Conservation (phyloP, 768 basidiomycete species). For the Tylopilus intermedius region DNA sequence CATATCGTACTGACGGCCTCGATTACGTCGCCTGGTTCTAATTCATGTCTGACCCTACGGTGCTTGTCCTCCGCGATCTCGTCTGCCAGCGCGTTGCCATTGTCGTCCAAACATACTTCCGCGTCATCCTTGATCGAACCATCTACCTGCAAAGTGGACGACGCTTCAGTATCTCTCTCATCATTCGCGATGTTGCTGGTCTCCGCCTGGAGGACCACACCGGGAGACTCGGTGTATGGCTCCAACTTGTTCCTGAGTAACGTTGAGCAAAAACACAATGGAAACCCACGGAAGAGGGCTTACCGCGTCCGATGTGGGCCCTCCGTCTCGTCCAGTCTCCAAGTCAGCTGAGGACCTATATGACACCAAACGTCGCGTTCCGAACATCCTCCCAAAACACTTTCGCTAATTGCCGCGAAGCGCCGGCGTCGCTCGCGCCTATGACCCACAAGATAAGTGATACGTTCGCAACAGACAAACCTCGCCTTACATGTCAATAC, state of each 20-base stretch:
- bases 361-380: constrained; percentile 85
- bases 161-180: constrained; percentile 37
- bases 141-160: constrained; percentile 39
- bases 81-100: constrained; percentile 52
- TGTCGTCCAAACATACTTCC: constrained; percentile 13
- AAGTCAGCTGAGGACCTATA: constrained; percentile 42
- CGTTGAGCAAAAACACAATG: not conserved
- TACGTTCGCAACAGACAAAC: not conserved
- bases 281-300: constrained; percentile 5
- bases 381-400: constrained; percentile 55
- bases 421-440: constrained; percentile 79
- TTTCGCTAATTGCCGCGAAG: constrained; percentile 53
- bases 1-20: constrained; percentile 84
- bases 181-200: constrained; percentile 33
- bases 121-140: constrained; percentile 13
- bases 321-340: constrained; percentile 89
- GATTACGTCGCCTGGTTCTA: constrained; percentile 86
- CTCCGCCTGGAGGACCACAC: constrained; percentile 29
- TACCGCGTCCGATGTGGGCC: constrained; percentile 85
- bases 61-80: constrained; percentile 87
- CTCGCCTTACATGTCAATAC: constrained; percentile 59
- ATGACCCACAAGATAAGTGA: not conserved
- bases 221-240: constrained; percentile 43
- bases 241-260: constrained; percentile 69
- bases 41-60: constrained; percentile 76